Percentiles rank a stretch among this genome's conserved stretches.
Conservation (phyloP, 1,139 yeast genomes). For the Taphrina betulina region DNA sequence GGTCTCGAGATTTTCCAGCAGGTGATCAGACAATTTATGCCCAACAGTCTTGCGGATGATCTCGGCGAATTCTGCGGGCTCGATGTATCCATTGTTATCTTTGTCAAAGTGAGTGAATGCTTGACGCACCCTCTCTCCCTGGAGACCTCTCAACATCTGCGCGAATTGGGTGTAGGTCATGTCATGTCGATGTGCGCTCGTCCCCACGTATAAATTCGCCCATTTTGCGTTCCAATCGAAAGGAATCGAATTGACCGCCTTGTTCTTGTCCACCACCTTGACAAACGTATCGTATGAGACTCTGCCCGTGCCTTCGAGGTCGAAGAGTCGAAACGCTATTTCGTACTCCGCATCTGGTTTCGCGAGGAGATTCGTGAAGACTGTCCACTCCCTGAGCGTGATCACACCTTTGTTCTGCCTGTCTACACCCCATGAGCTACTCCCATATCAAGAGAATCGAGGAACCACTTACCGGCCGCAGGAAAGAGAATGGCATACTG, state of each 20-base stretch:
- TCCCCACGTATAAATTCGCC: conserved; percentile 49
- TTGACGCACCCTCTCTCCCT: conserved; percentile 52
- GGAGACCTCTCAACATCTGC: conserved; percentile 50
- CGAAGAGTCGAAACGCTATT: conserved; percentile 50
- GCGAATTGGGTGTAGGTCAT: conserved; percentile 49
- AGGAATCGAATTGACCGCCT: conserved; percentile 46
- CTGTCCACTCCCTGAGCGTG: conserved; percentile 27
- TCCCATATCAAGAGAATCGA: too few species aligned
- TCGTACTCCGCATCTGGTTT: conserved; percentile 47
- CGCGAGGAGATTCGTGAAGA: conserved; percentile 31
- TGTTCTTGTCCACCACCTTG: conserved; percentile 45
- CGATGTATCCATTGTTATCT: conserved; percentile 46
- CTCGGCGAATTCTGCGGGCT: conserved; percentile 48
- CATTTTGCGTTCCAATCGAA: conserved; percentile 50
- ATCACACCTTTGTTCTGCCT: conserved; percentile 13
- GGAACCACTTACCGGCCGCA: conserved; percentile 49
- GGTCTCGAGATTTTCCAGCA: conserved; percentile 46
- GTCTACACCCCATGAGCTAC: too few species aligned
- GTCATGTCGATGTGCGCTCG: conserved; percentile 45
- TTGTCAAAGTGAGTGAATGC: conserved; percentile 48
- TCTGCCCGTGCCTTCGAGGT: conserved; percentile 46
- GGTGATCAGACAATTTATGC: conserved; percentile 49
- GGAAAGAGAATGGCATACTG: conserved; percentile 50
- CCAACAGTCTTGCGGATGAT: conserved; percentile 47
- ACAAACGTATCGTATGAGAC: conserved; percentile 49